A percentile compares a stretch with the other conserved stretches of the same genome.
These are phyloP conservation scores for Zangia roseola DNA, from an alignment of 768 basidiomycete genomes.

Conservation along the genomic window DNA sequence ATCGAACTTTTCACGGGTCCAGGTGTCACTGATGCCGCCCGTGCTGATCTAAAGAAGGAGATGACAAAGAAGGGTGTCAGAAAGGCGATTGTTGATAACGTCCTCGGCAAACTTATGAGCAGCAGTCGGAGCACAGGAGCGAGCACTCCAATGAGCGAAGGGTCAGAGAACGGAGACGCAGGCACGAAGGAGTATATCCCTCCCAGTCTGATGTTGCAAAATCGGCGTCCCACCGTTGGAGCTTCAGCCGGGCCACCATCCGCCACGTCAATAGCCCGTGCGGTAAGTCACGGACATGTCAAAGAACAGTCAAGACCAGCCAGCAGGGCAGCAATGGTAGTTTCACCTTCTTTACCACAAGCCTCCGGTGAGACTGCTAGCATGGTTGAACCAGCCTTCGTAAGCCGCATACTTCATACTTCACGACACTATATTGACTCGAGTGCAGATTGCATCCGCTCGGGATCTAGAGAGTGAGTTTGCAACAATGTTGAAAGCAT, in stretches of 20 bases:
- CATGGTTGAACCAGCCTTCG: constrained; percentile 67
- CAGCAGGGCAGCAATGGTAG: constrained; percentile 53
- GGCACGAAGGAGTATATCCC: constrained; percentile 59
- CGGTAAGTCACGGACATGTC: constrained; percentile 48
- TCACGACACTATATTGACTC: constrained; percentile 1
- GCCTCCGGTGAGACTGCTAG: constrained; percentile 39
- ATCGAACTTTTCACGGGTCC: constrained; percentile 85
- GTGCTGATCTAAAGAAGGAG: constrained; percentile 92
- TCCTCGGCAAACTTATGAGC: constrained; percentile 64
- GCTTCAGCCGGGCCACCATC: constrained; percentile 25
- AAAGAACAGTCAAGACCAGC: constrained; percentile 54
- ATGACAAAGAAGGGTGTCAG: constrained; percentile 82
- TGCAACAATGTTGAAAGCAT: constrained; percentile 69
- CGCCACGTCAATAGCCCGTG: constrained; percentile 37
- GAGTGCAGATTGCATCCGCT: constrained; percentile 71
- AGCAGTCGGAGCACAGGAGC: constrained; percentile 39
- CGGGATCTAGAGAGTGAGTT: constrained; percentile 88
- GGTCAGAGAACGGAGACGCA: constrained; percentile 51
- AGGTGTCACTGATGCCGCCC: constrained; percentile 79
- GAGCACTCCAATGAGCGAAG: constrained; percentile 51
- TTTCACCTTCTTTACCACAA: constrained; percentile 43
- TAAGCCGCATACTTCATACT: constrained; percentile 35
- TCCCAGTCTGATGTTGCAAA: constrained; percentile 64
- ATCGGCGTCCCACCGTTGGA: constrained; percentile 47
- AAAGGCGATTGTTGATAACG: constrained; percentile 81